Conservation (phyloP, 192 early-diverging fungal genomes). For the Linnemannia zychae region DNA sequence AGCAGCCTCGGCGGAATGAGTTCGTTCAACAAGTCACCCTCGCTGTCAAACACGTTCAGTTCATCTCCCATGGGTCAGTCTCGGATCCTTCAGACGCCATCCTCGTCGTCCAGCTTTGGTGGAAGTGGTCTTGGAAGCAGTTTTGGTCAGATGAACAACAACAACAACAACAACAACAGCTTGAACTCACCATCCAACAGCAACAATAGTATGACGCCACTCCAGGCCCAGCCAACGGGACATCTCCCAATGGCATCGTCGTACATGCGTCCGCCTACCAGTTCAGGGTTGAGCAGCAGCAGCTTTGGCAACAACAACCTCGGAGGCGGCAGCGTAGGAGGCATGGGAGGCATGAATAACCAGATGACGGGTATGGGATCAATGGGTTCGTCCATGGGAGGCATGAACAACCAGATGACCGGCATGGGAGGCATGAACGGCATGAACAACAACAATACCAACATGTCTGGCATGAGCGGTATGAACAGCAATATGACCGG, state of each 20-base stretch:
- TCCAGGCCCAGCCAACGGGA: conserved; percentile 44
- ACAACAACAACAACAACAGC: conserved; percentile 5
- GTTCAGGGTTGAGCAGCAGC: conserved; percentile 12
- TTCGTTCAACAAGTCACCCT: conserved; percentile 49
- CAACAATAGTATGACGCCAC: conserved; percentile 31
- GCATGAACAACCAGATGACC: conserved; percentile 12
- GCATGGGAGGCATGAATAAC: conserved; percentile 37
- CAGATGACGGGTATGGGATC: conserved; percentile 39
- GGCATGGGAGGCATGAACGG: conserved; percentile 11
- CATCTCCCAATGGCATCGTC: conserved; percentile 52
- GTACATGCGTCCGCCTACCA: conserved; percentile 51
- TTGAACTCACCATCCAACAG: conserved; percentile 4
- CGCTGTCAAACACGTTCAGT: conserved; percentile 38
- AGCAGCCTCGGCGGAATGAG: conserved; percentile 21
- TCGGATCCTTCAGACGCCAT: conserved; percentile 38
- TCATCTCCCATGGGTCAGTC: conserved; percentile 50
- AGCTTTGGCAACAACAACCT: conserved; percentile 13
- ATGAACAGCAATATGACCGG: conserved; percentile 35
- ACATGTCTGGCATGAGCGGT: conserved; percentile 28
- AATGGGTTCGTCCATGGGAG: conserved; percentile 15
- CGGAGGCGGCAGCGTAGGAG: neutral
- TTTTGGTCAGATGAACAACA: conserved; percentile 18
- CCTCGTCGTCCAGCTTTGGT: conserved; percentile 24
- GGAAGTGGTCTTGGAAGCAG: conserved; percentile 28
- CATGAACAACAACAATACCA: conserved; percentile 25